Base-by-base conservation (phyloP, 306 rosid species). In the Begonia fuchsioides region DNA sequence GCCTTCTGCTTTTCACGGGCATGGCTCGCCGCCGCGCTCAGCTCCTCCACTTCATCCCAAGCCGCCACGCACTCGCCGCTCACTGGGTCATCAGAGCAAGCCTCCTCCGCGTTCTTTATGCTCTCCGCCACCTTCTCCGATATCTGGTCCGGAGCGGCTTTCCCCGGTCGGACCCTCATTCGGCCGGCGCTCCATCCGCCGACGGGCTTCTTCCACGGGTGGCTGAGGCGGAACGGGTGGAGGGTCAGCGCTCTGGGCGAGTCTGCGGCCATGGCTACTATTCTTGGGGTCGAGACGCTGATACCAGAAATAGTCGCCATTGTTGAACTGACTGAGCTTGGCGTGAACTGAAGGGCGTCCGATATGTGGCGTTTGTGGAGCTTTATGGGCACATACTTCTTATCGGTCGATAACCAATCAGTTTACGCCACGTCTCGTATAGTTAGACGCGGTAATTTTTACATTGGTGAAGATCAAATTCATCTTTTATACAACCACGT, bases 41-140 rank as follows among this genome's bases (percentile, higher is more conserved):
- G 86, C 72, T 90, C 97, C 85, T 90, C 97, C 68, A 90, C 97
- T 67, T 79, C 93, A 43, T 90, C 97, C 97, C 97, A 90, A 13
- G 97, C 97, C 40, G 95, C 97, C 59, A 70, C 92, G 45, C 97
- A 90, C 59, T 90, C 97, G 0, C 97, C 78, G 58, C 90, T 77
- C 0, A 59, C 66, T 1, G 97, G 82, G 56, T 84, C 73, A 7
- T 45, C 97, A 1, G 87, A 68, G 68, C 97, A 90, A 0, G 84
- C 41, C 49, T 70, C 80, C 68, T 84, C 70, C 3, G 97, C 97
- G 5, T 63, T 51, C 93, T 90, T 90, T 54, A 90, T 79, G 75
- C 97, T 90, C 61, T 90, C 88, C 45, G 48, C 79, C 47, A 90
- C 97, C 66, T 76, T 78, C n/a, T 81, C 78, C 13, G 95, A 66